Evolutionary conservation across 371 early-diverging fungal species (phyloP).

Genomic region (Gilbertella persicaria): DNA sequence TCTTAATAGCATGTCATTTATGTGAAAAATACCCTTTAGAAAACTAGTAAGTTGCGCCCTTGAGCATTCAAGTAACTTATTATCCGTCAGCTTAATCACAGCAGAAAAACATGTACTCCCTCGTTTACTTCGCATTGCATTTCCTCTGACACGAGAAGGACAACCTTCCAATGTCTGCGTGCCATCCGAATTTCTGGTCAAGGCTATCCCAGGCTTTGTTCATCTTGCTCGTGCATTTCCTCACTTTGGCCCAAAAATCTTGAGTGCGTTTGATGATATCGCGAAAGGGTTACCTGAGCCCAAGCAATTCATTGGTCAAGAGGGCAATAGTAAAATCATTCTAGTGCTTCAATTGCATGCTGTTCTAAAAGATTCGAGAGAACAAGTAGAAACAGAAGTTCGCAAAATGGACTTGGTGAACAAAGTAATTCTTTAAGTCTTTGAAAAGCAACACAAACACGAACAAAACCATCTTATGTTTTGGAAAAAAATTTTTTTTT

Average conservation of each 20-base stretch:
- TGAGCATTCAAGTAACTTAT: neutral
- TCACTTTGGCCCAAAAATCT: conserved; percentile 38
- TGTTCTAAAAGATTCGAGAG: conserved; percentile 34
- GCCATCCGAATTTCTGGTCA: conserved; percentile 42
- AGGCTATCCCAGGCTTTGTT: conserved; percentile 46
- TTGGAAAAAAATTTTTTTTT: too few species aligned
- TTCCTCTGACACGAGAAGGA: conserved; percentile 28
- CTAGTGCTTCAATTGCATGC: conserved; percentile 44
- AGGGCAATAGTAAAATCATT: conserved; percentile 44
- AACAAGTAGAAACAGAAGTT: conserved; percentile 31
- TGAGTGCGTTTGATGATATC: conserved; percentile 40
- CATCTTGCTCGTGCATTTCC: conserved; percentile 50
- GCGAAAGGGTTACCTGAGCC: conserved; percentile 40
- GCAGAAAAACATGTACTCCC: conserved; percentile 44
- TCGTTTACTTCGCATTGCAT: conserved; percentile 41
- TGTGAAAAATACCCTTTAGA: conserved; percentile 54
- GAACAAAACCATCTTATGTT: too few species aligned
- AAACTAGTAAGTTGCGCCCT: conserved; percentile 39
- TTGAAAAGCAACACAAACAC: too few species aligned
- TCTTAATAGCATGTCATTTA: conserved; percentile 45
- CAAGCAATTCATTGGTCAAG: conserved; percentile 42
- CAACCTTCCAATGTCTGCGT: conserved; percentile 23
- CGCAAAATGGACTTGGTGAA: conserved; percentile 35
- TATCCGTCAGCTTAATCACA: conserved; percentile 21
- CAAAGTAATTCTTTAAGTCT: conserved; percentile 30